Base-by-base conservation (phyloP, 768 basidiomycete species). In the Lyophyllum atratum region DNA sequence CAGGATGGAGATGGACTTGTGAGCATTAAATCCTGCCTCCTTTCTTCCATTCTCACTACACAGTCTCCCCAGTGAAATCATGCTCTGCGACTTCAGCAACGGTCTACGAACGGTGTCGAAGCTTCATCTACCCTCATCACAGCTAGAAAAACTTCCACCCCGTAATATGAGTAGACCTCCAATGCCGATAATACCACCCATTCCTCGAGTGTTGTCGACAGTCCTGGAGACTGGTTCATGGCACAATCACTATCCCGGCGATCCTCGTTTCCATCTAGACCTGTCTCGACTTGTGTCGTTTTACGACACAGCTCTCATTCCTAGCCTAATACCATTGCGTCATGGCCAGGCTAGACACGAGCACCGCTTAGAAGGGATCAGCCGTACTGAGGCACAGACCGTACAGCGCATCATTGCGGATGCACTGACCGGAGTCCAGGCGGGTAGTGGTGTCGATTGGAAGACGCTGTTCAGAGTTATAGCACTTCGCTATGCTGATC, bases 1-100 rank as follows among this genome's bases (percentile, higher is more conserved):
- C 28, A 80, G 76, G 57, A 80, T 80, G 80, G 77, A 80, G 71
- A 74, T 76, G 72, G 72, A 78, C 59, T 80, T 83, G 79, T 80
- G 58, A 61, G 78, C 68, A 5, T 24, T 25, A 29, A 33, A 17
- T 2, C 12, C 31, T 44, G 26, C 1, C 31, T 1, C 28, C 19
- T 54, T 25, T 28, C 50, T 9, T 26, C 45, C 4, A 14, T 15
- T 49, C 54, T 21, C n/a, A 19, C 17, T 25, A 15, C 4, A 3
- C 22, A 42, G 43, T n/a, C n/a, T 24, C 45, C 21, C 4, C 52
- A 81, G 79, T 56, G 81, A 83, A 64, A 66, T 80, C 15, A 79
- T 80, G 74, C 66, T 80, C 8, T 82, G 80, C 58, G 71, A 81
- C 58, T 80, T 83, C 59, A 71, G 67, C 1, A 60, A 66, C 1